These are phyloP conservation scores for Hypoxylon sp. DNA, from an alignment of 2,329 filamentous ascomycete genomes.

Conservation along the genomic window DNA sequence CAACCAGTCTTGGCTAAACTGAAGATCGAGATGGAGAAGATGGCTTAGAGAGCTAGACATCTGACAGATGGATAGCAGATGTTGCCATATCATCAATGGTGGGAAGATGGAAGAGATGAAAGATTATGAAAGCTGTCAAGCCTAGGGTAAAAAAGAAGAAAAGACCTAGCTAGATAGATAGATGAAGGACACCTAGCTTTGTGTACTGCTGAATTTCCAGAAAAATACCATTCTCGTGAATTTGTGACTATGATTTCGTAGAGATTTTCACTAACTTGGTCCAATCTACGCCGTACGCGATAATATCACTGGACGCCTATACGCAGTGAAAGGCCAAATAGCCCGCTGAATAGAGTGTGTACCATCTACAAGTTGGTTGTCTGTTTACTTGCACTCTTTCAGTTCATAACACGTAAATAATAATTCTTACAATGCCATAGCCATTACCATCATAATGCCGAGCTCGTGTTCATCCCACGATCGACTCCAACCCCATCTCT, in stretches of 20 bases:
- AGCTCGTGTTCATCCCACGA: slow-evolving; percentile 14
- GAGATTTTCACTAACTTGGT: neutral
- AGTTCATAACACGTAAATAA: slow-evolving; percentile 13
- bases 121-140: neutral
- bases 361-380: neutral
- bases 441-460: slow-evolving; percentile 2
- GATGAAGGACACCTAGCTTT: slow-evolving; percentile 1
- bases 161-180: slow-evolving; percentile 21
- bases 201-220: neutral
- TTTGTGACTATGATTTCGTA: neutral
- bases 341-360: neutral
- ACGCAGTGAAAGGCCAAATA: neutral
- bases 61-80: neutral
- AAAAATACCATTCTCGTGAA: neutral
- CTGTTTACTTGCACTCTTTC: slow-evolving; percentile 1
- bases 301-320: neutral
- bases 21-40: slow-evolving; percentile 10
- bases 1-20: neutral
- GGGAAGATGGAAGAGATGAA: neutral
- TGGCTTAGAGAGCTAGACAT: slow-evolving; percentile 22
- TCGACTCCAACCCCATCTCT: neutral
- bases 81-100: neutral
- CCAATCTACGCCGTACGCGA: neutral
- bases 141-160: neutral
- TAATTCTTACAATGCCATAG: slow-evolving; percentile 34